Evolutionary conservation across 2,329 filamentous ascomycete genomes (phyloP).

Genomic region (Hypoxylon sp.): DNA sequence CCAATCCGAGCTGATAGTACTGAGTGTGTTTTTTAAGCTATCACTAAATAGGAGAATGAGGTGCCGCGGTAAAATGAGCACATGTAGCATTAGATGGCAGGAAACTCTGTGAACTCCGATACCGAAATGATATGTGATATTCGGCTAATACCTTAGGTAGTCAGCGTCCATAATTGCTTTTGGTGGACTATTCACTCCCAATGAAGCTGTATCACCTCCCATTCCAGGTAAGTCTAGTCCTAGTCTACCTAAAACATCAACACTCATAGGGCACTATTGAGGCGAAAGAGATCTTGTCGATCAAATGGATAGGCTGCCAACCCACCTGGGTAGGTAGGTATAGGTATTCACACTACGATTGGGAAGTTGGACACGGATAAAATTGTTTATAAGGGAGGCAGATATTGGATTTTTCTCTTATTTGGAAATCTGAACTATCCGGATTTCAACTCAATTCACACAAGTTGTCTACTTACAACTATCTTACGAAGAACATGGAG

Average conservation of each 20-base stretch:
- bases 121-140: conserved; percentile 8
- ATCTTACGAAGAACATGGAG: background rate
- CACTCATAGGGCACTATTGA: background rate
- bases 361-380: too few species aligned
- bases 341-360: too few species aligned
- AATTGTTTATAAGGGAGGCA: too few species aligned
- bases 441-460: background rate
- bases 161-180: background rate
- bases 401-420: background rate
- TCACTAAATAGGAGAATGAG: too few species aligned
- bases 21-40: too few species aligned
- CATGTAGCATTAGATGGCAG: background rate
- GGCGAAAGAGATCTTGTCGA: too few species aligned
- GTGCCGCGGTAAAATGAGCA: background rate
- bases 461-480: background rate
- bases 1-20: too few species aligned
- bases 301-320: too few species aligned
- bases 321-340: too few species aligned
- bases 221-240: background rate
- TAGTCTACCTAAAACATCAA: background rate
- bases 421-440: background rate
- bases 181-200: background rate
- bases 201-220: background rate
- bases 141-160: background rate
- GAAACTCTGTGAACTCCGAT: background rate